Conservation (phyloP, 371 early-diverging fungal species). For the Mortierella sp. region DNA sequence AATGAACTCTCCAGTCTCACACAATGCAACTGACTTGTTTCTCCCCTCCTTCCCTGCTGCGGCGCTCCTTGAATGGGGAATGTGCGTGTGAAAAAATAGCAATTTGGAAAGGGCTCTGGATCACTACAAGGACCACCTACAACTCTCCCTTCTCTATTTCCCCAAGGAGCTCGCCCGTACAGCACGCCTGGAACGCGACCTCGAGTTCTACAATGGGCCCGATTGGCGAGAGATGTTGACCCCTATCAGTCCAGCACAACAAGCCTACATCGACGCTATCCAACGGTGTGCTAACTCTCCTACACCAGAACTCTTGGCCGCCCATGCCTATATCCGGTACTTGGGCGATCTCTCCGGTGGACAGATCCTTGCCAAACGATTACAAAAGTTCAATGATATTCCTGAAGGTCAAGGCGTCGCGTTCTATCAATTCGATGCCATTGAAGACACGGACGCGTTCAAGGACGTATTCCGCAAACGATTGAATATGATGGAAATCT, state of each 20-base stretch:
- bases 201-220: conserved; percentile 63
- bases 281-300: conserved; percentile 57
- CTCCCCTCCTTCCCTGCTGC: too few relatives aligned
- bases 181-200: conserved; percentile 57
- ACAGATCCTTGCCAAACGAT: conserved; percentile 62
- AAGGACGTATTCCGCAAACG: conserved; percentile 67
- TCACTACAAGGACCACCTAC: conserved; percentile 58
- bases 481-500: conserved; percentile 54
- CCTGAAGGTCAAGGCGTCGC: conserved; percentile 57
- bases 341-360: conserved; percentile 73
- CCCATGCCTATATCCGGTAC: conserved; percentile 71
- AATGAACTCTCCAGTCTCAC: too few relatives aligned
- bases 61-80: too few relatives aligned
- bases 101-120: conserved; percentile 63
- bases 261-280: conserved; percentile 60
- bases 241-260: conserved; percentile 64
- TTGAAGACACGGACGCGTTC: conserved; percentile 64
- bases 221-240: conserved; percentile 53
- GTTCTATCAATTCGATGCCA: conserved; percentile 63
- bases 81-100: conserved; percentile 34
- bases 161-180: conserved; percentile 62
- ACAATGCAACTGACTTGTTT: too few relatives aligned
- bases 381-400: conserved; percentile 59
- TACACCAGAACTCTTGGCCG: conserved; percentile 64
- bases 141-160: conserved; percentile 63